phyloP scores from a whole-genome alignment of 1,139 yeast species.

The Candida anutae region DNA sequence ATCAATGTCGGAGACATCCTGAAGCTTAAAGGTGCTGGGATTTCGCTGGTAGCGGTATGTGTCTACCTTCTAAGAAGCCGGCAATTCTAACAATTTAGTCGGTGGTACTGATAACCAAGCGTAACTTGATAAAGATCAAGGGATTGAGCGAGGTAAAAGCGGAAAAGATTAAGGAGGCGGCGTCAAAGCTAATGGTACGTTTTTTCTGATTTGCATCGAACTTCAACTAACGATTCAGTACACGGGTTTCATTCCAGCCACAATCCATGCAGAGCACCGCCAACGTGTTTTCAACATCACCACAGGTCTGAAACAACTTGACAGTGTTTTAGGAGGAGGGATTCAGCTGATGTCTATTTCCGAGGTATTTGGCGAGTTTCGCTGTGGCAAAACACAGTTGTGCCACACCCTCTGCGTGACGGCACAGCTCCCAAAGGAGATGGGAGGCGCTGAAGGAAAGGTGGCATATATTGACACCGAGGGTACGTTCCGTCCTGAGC shows the following conservation, averaged over 20 bases:
- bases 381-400: slow-evolving; percentile 1
- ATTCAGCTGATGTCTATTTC: slow-evolving; percentile 1
- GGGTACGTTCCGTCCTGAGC: not conserved
- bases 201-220: not conserved
- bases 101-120: not conserved
- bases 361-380: slow-evolving; percentile 1
- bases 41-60: slow-evolving; percentile 1
- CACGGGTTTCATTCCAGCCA: not conserved
- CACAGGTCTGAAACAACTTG: not conserved
- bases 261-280: slow-evolving; percentile 1
- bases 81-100: not conserved
- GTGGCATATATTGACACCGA: slow-evolving; percentile 1
- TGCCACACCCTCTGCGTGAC: slow-evolving; percentile 1
- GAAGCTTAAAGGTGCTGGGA: not conserved
- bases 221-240: no score
- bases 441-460: not conserved
- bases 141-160: not conserved
- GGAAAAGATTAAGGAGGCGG: slow-evolving; percentile 1
- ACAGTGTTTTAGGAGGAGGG: slow-evolving; percentile 2
- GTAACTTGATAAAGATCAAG: slow-evolving; percentile 1
- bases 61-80: not conserved
- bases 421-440: not conserved
- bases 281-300: not conserved
- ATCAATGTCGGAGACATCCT: slow-evolving; percentile 1
- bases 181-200: not conserved